phyloP scores from a whole-genome alignment of 441 rosid genomes.

The Dalechampia spathulata region DNA sequence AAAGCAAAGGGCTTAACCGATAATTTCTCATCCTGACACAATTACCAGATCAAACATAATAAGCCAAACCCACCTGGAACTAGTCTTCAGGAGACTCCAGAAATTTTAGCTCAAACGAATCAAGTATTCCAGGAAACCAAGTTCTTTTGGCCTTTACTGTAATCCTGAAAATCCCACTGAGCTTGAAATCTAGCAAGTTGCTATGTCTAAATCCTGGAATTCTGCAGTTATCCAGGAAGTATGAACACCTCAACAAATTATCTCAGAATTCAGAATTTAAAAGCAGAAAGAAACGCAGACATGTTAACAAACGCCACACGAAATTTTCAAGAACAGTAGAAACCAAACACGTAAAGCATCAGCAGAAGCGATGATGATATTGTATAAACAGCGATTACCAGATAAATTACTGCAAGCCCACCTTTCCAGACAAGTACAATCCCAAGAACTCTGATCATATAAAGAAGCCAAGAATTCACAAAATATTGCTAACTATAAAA shows the following conservation, averaged over 20 bases:
- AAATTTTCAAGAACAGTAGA: neutral
- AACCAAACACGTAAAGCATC: neutral
- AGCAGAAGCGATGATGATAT: neutral
- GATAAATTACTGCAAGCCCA: too few relatives aligned
- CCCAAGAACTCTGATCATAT: too few relatives aligned
- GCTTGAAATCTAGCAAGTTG: constrained; percentile 12
- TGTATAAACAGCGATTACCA: neutral
- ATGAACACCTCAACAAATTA: constrained; percentile 1
- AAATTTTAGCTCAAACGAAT: neutral
- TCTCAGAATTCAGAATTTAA: too few relatives aligned
- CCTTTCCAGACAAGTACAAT: too few relatives aligned
- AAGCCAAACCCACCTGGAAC: constrained; percentile 8
- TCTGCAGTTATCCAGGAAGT: constrained; percentile 13
- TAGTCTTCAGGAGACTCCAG: constrained; percentile 12
- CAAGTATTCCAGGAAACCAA: neutral
- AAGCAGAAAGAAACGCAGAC: too few relatives aligned
- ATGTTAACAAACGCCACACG: neutral
- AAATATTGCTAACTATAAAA: too few relatives aligned
- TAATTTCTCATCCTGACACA: neutral
- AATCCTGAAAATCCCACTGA: neutral
- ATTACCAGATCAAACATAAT: neutral
- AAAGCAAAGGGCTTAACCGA: neutral
- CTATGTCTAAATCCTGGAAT: constrained; percentile 9
- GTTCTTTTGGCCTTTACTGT: neutral
- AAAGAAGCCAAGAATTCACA: too few relatives aligned